Evolutionary conservation across 1,284 basidiomycete species (phyloP).

Genomic region (Pyrrhoderma lamaoense): DNA sequence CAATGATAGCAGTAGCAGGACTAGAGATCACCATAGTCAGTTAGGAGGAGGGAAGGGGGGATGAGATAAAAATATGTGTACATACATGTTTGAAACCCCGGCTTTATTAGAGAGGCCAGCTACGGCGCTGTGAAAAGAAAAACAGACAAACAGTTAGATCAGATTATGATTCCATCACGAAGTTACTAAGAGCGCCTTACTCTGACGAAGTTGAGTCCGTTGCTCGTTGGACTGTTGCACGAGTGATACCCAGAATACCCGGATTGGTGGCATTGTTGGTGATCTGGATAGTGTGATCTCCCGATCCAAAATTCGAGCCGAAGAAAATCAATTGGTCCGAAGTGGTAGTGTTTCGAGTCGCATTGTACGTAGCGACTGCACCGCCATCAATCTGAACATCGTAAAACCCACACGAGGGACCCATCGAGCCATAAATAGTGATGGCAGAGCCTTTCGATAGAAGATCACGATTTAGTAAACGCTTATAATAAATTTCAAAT

Average conservation of each 20-base stretch:
- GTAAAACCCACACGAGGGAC: constrained; percentile 31
- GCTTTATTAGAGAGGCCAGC: too few species aligned
- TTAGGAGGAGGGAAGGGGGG: background rate
- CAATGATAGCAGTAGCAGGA: constrained; percentile 3
- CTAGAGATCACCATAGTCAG: background rate
- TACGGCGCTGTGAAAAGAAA: too few species aligned
- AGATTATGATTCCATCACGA: background rate
- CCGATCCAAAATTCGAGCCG: constrained; percentile 27
- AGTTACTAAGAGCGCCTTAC: background rate
- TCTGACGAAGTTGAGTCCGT: background rate
- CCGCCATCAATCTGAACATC: constrained; percentile 31
- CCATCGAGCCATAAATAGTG: constrained; percentile 34
- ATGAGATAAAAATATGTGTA: too few species aligned
- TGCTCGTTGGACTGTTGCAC: background rate
- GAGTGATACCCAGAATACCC: constrained; percentile 9
- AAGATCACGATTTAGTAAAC: background rate
- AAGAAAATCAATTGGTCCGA: constrained; percentile 34
- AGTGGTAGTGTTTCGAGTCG: constrained; percentile 27
- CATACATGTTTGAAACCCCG: too few species aligned
- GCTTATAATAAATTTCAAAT: background rate
- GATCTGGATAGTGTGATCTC: constrained; percentile 10
- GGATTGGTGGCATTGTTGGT: constrained; percentile 4
- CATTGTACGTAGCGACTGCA: constrained; percentile 24
- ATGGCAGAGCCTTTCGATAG: constrained; percentile 29
- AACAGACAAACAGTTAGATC: too few species aligned